phyloP scores from a whole-genome alignment of 1,139 yeast species.

The Geotrichum phurueaensis region DNA sequence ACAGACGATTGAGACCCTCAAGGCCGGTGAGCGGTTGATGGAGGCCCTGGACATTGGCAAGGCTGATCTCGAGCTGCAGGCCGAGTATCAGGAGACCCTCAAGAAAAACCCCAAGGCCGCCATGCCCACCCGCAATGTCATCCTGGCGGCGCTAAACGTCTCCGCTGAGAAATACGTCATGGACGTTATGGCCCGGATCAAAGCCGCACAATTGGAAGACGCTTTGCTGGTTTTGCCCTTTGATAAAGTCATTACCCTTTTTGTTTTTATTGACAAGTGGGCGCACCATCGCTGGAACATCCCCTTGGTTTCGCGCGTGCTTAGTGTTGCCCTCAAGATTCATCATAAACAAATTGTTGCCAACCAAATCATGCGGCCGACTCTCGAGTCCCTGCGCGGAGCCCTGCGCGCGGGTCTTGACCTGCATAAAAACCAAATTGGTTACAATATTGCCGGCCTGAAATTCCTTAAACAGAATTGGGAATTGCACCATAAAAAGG shows the following conservation, averaged over 20 bases:
- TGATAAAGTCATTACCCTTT: constrained; percentile 66
- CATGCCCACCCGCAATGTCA: constrained; percentile 63
- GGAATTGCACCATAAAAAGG: constrained; percentile 66
- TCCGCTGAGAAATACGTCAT: constrained; percentile 75
- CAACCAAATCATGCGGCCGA: constrained; percentile 35
- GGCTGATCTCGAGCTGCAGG: constrained; percentile 59
- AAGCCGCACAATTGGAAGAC: constrained; percentile 83
- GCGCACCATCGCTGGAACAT: constrained; percentile 49
- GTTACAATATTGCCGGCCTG: constrained; percentile 84
- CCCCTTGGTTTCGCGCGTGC: constrained; percentile 63
- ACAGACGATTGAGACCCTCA: constrained; percentile 85
- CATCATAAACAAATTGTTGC: constrained; percentile 65
- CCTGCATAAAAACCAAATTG: constrained; percentile 54
- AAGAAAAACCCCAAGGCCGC: constrained; percentile 44
- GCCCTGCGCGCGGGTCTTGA: constrained; percentile 43
- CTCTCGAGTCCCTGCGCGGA: constrained; percentile 34
- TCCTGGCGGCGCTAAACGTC: constrained; percentile 63
- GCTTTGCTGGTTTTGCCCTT: constrained; percentile 87
- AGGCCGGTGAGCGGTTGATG: constrained; percentile 89
- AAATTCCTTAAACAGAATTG: constrained; percentile 69
- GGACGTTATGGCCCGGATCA: constrained; percentile 61
- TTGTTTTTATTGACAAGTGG: constrained; percentile 73
- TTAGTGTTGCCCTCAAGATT: constrained; percentile 64
- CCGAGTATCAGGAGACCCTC: constrained; percentile 44
- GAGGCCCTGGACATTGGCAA: constrained; percentile 86